Evolutionary conservation across 306 rosid genomes (phyloP).

Genomic region (Cicer pinnatifidum): DNA sequence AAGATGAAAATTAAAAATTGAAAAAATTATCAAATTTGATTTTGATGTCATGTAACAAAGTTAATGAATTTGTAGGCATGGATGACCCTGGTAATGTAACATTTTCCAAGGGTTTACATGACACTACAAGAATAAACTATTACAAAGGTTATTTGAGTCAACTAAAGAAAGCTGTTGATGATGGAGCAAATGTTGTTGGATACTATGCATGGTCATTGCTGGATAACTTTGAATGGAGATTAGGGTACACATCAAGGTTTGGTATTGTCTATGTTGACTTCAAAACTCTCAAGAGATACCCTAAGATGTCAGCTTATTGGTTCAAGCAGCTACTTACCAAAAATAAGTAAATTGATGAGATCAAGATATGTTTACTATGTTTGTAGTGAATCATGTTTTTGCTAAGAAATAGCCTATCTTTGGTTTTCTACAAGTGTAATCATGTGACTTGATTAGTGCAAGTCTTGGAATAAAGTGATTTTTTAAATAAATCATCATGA

Average conservation of each 20-base stretch:
- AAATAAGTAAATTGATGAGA: slow-evolving; percentile 50
- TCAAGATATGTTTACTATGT: slow-evolving; percentile 10
- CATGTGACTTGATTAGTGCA: not conserved
- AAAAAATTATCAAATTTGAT: not conserved
- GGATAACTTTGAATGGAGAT: slow-evolving; percentile 92
- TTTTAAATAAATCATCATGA: slow-evolving; percentile 7
- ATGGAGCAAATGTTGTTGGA: slow-evolving; percentile 78
- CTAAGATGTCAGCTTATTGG: slow-evolving; percentile 95
- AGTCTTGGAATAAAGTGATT: slow-evolving; percentile 41
- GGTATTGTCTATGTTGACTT: slow-evolving; percentile 89
- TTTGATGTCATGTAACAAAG: not conserved
- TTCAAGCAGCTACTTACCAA: slow-evolving; percentile 64
- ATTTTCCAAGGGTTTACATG: slow-evolving; percentile 61
- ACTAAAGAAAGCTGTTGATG: slow-evolving; percentile 77
- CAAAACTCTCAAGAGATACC: slow-evolving; percentile 76
- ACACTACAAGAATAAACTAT: slow-evolving; percentile 73
- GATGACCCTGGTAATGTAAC: slow-evolving; percentile 79
- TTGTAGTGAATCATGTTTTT: slow-evolving; percentile 35
- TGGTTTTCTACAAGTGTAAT: slow-evolving; percentile 40
- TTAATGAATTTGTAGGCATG: slow-evolving; percentile 63
- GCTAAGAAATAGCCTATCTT: not conserved
- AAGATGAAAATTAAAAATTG: too few species aligned
- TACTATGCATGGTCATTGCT: slow-evolving; percentile 93
- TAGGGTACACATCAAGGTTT: slow-evolving; percentile 90
- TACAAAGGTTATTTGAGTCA: slow-evolving; percentile 69